phyloP scores from a whole-genome alignment of 2,329 filamentous ascomycete genomes.

The Thelonectria discophora region DNA sequence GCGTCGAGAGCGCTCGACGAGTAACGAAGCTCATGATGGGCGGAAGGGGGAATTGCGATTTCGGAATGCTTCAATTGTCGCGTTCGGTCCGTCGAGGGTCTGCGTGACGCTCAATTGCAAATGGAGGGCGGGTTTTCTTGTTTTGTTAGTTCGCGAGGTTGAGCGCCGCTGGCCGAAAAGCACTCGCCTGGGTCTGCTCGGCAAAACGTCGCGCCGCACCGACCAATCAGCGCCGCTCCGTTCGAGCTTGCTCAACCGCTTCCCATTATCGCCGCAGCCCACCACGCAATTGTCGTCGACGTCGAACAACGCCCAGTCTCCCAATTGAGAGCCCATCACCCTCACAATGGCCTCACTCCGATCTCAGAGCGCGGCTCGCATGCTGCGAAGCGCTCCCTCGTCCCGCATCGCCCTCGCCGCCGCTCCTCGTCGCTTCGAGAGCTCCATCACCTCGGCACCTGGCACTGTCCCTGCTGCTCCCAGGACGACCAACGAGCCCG shows the following conservation, averaged over 20 bases:
- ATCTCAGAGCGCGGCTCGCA: slow-evolving; percentile 60
- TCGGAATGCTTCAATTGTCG: slow-evolving; percentile 35
- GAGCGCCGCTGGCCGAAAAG: slow-evolving; percentile 55
- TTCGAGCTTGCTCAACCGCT: slow-evolving; percentile 41
- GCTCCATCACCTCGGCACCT: slow-evolving; percentile 57
- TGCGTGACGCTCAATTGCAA: slow-evolving; percentile 48
- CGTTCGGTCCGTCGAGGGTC: slow-evolving; percentile 46
- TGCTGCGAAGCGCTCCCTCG: slow-evolving; percentile 59
- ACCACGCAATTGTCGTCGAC: slow-evolving; percentile 31
- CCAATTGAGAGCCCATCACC: slow-evolving; percentile 40
- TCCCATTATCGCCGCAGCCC: slow-evolving; percentile 43
- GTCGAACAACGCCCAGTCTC: slow-evolving; percentile 31
- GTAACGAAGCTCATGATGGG: slow-evolving; percentile 90
- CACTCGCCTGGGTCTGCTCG: slow-evolving; percentile 52
- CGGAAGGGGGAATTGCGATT: slow-evolving; percentile 40
- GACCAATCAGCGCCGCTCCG: slow-evolving; percentile 52
- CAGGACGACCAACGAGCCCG: slow-evolving; percentile 71
- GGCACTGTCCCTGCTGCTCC: slow-evolving; percentile 50
- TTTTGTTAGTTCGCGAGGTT: slow-evolving; percentile 41
- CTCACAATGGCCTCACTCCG: slow-evolving; percentile 73
- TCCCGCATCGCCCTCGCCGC: slow-evolving; percentile 52
- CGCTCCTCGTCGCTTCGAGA: slow-evolving; percentile 63
- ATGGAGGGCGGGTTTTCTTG: slow-evolving; percentile 39
- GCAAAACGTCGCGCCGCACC: slow-evolving; percentile 54
- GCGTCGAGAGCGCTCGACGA: slow-evolving; percentile 93